phyloP scores from a whole-genome alignment of 2,329 filamentous ascomycete genomes.

The Fusarium pininemorale region DNA sequence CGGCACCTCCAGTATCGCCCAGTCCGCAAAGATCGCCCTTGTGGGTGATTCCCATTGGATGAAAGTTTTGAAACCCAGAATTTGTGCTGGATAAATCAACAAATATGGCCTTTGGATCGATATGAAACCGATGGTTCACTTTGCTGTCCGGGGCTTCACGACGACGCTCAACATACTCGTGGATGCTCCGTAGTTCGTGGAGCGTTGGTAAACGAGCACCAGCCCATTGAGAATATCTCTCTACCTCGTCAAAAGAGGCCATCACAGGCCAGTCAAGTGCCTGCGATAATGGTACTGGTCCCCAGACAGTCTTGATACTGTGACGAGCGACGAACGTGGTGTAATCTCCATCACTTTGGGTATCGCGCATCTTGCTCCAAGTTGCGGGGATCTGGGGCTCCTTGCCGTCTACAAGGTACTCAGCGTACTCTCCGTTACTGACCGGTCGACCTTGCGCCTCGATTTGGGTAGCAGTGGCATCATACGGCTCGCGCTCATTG shows the following conservation, averaged over 20 bases:
- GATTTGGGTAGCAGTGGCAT: background rate
- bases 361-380: background rate
- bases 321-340: conserved; percentile 2
- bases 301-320: conserved; percentile 22
- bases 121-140: conserved; percentile 5
- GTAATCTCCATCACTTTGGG: background rate
- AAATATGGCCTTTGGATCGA: background rate
- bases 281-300: background rate
- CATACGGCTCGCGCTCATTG: conserved; percentile 26
- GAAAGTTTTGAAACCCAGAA: conserved; percentile 15
- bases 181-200: conserved; percentile 20
- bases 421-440: conserved; percentile 20
- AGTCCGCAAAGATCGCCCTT: conserved; percentile 12
- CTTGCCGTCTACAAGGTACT: background rate
- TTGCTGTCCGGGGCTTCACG: background rate
- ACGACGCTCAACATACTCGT: conserved; percentile 2
- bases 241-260: conserved; percentile 22
- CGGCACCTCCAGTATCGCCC: conserved; percentile 22
- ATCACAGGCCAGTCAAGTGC: conserved; percentile 19
- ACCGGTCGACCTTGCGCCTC: conserved; percentile 17
- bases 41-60: conserved; percentile 8
- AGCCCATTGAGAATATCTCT: conserved; percentile 13
- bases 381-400: background rate
- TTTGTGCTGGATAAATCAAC: conserved; percentile 5
- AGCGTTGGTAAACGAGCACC: conserved; percentile 22